phyloP scores from a whole-genome alignment of 495 filamentous ascomycete genomes.

The Hypoxylon trugodes region DNA sequence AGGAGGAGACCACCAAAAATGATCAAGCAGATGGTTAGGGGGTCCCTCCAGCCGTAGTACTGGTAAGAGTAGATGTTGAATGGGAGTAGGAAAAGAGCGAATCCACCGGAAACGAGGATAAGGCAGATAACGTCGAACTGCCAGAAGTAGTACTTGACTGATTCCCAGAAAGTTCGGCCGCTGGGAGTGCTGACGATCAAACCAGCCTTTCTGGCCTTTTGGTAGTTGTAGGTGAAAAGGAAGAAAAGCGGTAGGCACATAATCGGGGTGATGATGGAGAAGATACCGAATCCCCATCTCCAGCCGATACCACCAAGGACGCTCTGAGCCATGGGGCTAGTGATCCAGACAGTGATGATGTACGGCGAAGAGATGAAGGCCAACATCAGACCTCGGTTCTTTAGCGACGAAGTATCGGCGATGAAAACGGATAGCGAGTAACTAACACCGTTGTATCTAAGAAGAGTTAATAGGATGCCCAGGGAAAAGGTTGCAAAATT shows the following conservation, averaged over 20 bases:
- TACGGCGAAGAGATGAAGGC: slow-evolving; percentile 71
- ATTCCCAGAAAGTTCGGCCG: slow-evolving; percentile 58
- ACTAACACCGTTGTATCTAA: slow-evolving; percentile 63
- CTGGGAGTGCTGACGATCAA: slow-evolving; percentile 54
- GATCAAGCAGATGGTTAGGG: slow-evolving; percentile 64
- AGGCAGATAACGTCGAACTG: slow-evolving; percentile 68
- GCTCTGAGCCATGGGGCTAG: slow-evolving; percentile 54
- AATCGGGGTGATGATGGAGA: slow-evolving; percentile 65
- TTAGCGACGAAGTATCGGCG: slow-evolving; percentile 70
- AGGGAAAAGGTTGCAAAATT: neutral
- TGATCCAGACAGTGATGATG: slow-evolving; percentile 67
- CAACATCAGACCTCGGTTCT: slow-evolving; percentile 69
- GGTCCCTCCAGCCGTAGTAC: slow-evolving; percentile 58
- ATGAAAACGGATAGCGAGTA: slow-evolving; percentile 69
- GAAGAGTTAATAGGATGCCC: slow-evolving; percentile 28
- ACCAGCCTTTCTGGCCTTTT: slow-evolving; percentile 57
- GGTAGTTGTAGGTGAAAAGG: slow-evolving; percentile 63
- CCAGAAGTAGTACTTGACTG: slow-evolving; percentile 61
- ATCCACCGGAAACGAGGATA: slow-evolving; percentile 61
- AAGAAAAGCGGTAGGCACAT: slow-evolving; percentile 62
- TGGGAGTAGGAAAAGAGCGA: slow-evolving; percentile 68
- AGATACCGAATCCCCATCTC: slow-evolving; percentile 71
- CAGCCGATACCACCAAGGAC: slow-evolving; percentile 59
- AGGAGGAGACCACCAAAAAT: slow-evolving; percentile 63
- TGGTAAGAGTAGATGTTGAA: slow-evolving; percentile 63